Evolutionary conservation across 2,329 filamentous ascomycete species (phyloP).

Genomic region (Dactylonectria macrodidyma): DNA sequence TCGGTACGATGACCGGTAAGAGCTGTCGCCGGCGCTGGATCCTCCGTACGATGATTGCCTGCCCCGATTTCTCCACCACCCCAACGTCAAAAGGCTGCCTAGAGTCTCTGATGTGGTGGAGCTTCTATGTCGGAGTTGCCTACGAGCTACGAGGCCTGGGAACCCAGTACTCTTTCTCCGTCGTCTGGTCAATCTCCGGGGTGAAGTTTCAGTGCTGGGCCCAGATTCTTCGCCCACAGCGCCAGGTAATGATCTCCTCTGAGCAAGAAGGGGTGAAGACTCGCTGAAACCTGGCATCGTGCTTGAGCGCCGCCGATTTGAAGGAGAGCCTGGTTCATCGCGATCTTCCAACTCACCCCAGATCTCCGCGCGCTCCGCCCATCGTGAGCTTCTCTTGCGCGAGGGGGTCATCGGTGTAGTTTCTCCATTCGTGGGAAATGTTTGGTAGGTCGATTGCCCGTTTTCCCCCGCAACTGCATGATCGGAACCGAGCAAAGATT

Average conservation of each 20-base stretch:
- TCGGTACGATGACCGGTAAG: constrained; percentile 36
- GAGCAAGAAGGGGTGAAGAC: constrained; percentile 56
- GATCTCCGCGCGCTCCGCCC: constrained; percentile 82
- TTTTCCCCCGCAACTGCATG: constrained; percentile 60
- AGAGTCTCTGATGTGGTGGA: constrained; percentile 65
- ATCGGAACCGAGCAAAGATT: constrained; percentile 66
- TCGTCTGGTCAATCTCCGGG: constrained; percentile 56
- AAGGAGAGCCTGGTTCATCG: constrained; percentile 60
- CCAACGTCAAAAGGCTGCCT: constrained; percentile 67
- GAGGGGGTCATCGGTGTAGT: constrained; percentile 56
- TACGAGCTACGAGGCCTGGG: constrained; percentile 71
- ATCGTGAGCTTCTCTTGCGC: constrained; percentile 66
- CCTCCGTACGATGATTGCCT: constrained; percentile 42
- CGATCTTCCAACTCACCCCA: constrained; percentile 91
- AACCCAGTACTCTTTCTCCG: constrained; percentile 74
- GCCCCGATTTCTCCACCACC: constrained; percentile 64
- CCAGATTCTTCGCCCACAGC: constrained; percentile 47
- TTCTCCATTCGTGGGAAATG: constrained; percentile 61
- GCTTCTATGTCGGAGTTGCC: constrained; percentile 56
- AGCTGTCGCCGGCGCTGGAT: constrained; percentile 36
- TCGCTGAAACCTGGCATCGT: constrained; percentile 62
- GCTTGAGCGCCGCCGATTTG: constrained; percentile 62
- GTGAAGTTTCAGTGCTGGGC: constrained; percentile 49
- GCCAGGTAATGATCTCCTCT: constrained; percentile 51
- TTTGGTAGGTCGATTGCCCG: constrained; percentile 60